These are phyloP conservation scores for Cutaneotrichosporon mucoides DNA, from an alignment of 1,284 basidiomycete genomes.

Conservation along the genomic window DNA sequence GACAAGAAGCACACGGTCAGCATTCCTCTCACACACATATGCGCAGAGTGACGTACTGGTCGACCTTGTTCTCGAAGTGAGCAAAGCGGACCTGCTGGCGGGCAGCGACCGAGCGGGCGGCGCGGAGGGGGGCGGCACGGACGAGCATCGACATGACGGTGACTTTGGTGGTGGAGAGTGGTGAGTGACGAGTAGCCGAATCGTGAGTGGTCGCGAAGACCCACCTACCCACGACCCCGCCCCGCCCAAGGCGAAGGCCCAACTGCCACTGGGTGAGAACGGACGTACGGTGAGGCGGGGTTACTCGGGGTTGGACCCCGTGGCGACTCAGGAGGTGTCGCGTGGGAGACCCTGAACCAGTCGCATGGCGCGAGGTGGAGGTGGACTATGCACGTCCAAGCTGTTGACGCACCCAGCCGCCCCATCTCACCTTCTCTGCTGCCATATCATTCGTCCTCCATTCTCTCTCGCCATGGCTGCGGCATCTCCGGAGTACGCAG, in stretches of 20 bases:
- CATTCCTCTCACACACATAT: neutral
- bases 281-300: neutral
- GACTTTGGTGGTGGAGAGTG: slow-evolving; percentile 2
- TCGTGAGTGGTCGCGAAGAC: neutral
- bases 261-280: too few relatives aligned
- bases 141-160: slow-evolving; percentile 17
- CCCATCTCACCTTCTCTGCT: too few relatives aligned
- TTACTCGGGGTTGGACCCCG: neutral
- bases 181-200: neutral
- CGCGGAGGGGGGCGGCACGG: slow-evolving; percentile 18
- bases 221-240: too few relatives aligned
- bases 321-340: neutral
- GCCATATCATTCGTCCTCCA: too few relatives aligned
- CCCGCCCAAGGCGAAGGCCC: neutral
- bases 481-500: neutral
- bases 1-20: neutral
- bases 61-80: slow-evolving; percentile 21
- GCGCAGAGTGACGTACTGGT: slow-evolving; percentile 14
- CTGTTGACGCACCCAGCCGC: too few relatives aligned
- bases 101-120: slow-evolving; percentile 8
- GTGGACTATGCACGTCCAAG: neutral
- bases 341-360: neutral
- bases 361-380: neutral
- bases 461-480: too few relatives aligned
- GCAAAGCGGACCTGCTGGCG: slow-evolving; percentile 15